Base-by-base conservation (phyloP, 306 rosid genomes). In the Cucumis sativus region DNA sequence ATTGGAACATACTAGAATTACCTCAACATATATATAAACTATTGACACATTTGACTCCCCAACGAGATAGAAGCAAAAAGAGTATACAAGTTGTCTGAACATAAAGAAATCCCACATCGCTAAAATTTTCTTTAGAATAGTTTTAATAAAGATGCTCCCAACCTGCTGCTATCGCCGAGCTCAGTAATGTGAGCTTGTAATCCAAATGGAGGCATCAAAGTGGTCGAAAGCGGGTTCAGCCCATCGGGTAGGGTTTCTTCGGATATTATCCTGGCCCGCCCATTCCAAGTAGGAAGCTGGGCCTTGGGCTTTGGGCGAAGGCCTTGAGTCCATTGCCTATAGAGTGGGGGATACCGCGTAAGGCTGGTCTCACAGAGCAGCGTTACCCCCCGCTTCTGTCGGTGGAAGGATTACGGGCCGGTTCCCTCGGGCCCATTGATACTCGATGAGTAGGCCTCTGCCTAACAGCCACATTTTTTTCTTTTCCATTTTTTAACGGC, bases 291-390 rank as follows among this genome's bases (percentile, higher is more conserved):
- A 30, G 0, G 40, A 10, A 55, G 59, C 3, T 54, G 40, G 25
- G 63, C 52, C 4, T 0, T 4, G 45, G 33, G 28, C 4, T 17
- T 6, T 40, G 13, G 74, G 72, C 82, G 77, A 64, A 79, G 16
- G 76, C 78, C 23, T 0, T 3, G 10, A 20, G 14, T 14, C 6
- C 39, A 0, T 51, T 16, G 12, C 30, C 74, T 41, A 25, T 78
- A 63, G 18, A 76, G 63, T 1, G 0, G 75, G 60, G 80, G 82
- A 67, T 0, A 66, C 35, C 8, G 87, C 80, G 82, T 67, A 41
- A 84, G 82, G 82, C 80, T 84, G 83, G 84, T 4, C 75, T 68
- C 57, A 84, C 82, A 84, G 82, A 78, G 82, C 82, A 80, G 80
- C 78, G 80, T 56, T 1, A 74, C 87, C 77, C 80, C 57, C 81